Evolutionary conservation across 257 asterid genomes (phyloP).

Genomic region (Penstemon eatonii): DNA sequence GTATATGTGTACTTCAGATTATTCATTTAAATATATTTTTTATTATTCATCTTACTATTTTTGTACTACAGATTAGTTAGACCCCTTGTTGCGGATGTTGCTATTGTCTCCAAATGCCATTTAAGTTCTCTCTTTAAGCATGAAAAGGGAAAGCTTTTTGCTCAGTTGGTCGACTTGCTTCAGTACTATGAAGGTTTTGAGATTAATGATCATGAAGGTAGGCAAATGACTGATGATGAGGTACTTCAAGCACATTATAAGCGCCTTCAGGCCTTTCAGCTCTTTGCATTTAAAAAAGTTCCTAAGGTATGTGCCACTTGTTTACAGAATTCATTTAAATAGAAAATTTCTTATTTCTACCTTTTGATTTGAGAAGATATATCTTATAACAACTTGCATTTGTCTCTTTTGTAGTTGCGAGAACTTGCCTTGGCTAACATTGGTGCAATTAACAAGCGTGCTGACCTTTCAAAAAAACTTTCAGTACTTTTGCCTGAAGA

Average conservation of each 20-base stretch:
- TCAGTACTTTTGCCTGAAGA: conserved; percentile 74
- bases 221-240: conserved; percentile 98
- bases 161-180: conserved; percentile 94
- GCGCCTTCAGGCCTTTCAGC: conserved; percentile 94
- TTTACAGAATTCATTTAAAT: conserved; percentile 4
- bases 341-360: conserved; percentile 1
- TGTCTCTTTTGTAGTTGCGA: conserved; percentile 57
- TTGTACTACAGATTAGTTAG: conserved; percentile 62
- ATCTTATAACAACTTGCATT: conserved; percentile 6
- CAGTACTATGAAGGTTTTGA: conserved; percentile 95
- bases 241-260: conserved; percentile 89
- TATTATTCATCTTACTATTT: conserved; percentile 17
- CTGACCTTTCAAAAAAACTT: conserved; percentile 85
- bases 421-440: conserved; percentile 94
- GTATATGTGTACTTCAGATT: background rate
- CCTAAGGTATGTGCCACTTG: conserved; percentile 61
- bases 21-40: conserved; percentile 21
- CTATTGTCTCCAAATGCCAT: conserved; percentile 94
- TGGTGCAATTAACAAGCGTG: conserved; percentile 82
- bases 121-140: conserved; percentile 86
- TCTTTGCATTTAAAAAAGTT: conserved; percentile 75
- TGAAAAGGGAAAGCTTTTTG: conserved; percentile 88
- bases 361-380: background rate
- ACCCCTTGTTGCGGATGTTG: conserved; percentile 95
- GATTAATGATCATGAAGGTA: conserved; percentile 90